Percentiles rank a stretch among this genome's conserved stretches.
Conservation (phyloP, 306 rosid species). For the Vigna angularis region DNA sequence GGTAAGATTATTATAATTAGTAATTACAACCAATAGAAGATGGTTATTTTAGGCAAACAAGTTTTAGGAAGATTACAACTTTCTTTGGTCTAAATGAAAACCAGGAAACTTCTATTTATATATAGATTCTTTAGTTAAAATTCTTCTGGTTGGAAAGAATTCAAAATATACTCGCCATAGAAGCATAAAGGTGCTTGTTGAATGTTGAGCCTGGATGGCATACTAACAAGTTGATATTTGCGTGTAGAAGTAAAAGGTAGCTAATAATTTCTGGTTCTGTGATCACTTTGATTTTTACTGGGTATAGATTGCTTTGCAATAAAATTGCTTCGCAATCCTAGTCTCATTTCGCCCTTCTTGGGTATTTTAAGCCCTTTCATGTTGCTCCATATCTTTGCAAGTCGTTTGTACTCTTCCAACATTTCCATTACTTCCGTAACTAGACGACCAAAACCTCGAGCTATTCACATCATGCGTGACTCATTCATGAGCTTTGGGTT, state of each 20-base stretch:
- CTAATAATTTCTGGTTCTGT: conserved; percentile 25
- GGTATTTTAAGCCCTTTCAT: conserved; percentile 83
- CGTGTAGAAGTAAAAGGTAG: conserved; percentile 31
- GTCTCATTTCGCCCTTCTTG: conserved; percentile 74
- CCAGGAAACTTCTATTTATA: conserved; percentile 14
- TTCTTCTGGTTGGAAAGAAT: neutral
- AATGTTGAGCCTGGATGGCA: conserved; percentile 24
- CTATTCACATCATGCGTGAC: conserved; percentile 76
- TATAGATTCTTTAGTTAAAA: neutral
- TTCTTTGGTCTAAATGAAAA: neutral
- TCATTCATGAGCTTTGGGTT: conserved; percentile 79
- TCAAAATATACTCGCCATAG: neutral
- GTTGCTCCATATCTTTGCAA: conserved; percentile 77
- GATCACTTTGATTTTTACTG: conserved; percentile 18
- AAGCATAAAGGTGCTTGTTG: conserved; percentile 28
- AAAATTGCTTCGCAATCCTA: too few relatives aligned
- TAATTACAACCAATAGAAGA: neutral
- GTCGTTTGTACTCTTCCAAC: conserved; percentile 82
- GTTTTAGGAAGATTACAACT: too few relatives aligned
- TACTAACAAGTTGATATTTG: conserved; percentile 28
- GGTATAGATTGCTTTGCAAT: neutral
- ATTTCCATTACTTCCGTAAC: conserved; percentile 70
- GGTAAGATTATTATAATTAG: conserved; percentile 11
- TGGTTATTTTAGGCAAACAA: neutral
- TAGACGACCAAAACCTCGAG: conserved; percentile 77